These are phyloP conservation scores for Paracamarosporium sp. DNA, from an alignment of 2,329 filamentous ascomycete genomes.

Conservation along the genomic window DNA sequence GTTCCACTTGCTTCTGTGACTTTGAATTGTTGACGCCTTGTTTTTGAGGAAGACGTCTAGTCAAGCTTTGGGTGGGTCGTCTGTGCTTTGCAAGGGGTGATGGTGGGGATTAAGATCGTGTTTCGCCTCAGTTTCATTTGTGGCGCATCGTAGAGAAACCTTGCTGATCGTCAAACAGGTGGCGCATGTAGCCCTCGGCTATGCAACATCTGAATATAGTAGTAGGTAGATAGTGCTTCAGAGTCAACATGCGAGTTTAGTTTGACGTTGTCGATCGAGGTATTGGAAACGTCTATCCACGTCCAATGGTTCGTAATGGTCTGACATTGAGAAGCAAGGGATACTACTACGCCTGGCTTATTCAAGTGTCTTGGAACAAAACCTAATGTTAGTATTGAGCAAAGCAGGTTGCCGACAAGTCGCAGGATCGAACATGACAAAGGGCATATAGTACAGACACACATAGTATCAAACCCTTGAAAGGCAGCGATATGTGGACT, in stretches of 20 bases:
- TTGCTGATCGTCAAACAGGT: slow-evolving; percentile 1
- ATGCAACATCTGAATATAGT: background rate
- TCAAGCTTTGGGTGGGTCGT: slow-evolving; percentile 8
- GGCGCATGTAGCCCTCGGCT: background rate
- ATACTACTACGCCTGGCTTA: no score
- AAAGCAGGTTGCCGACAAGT: no score
- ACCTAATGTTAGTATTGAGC: no score
- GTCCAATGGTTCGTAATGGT: no score
- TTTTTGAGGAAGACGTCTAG: slow-evolving; percentile 7
- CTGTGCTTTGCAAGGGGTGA: background rate
- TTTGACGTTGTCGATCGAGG: background rate
- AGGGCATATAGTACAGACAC: no score
- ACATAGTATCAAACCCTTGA: no score
- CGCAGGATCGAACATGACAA: no score
- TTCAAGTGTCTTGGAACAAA: no score
- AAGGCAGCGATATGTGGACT: no score
- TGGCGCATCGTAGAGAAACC: background rate
- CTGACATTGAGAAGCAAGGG: no score
- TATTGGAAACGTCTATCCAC: no score
- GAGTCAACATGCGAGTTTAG: background rate
- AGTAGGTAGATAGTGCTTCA: background rate
- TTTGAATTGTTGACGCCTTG: slow-evolving; percentile 1
- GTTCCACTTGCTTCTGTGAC: background rate
- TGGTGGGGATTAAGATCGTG: background rate
- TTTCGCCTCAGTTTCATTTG: slow-evolving; percentile 11